Percentiles rank a stretch among this genome's conserved stretches.
These are phyloP conservation scores for Drechslerella coelobrocha DNA, from an alignment of 2,329 filamentous ascomycete species.

Conservation along the genomic window DNA sequence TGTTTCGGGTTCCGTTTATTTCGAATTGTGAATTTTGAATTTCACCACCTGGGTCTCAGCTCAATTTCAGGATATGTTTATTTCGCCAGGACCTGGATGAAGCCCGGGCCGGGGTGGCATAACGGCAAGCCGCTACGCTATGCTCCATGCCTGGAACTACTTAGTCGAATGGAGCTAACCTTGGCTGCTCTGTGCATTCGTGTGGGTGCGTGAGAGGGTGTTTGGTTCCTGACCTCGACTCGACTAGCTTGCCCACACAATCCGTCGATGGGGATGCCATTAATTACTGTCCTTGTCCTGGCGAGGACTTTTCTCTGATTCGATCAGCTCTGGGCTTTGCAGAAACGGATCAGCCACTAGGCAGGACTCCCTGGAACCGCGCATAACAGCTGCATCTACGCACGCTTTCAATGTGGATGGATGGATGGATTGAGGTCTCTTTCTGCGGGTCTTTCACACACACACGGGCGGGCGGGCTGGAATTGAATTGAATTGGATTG, in stretches of 20 bases:
- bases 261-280: not conserved
- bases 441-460: not conserved
- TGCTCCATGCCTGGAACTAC: too few species aligned
- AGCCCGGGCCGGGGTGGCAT: too few species aligned
- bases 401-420: not conserved
- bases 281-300: conserved; percentile 23
- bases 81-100: too few species aligned
- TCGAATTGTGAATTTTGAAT: too few species aligned
- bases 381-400: conserved; percentile 31
- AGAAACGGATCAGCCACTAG: conserved; percentile 45
- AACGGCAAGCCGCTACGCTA: too few species aligned
- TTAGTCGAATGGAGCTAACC: too few species aligned
- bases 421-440: not conserved
- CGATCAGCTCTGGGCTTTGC: conserved; percentile 12
- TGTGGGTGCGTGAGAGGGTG: too few species aligned
- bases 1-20: too few species aligned
- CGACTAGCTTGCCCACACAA: not conserved
- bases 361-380: conserved; percentile 49
- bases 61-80: too few species aligned
- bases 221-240: not conserved
- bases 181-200: too few species aligned
- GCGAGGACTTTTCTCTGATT: conserved; percentile 31
- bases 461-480: not conserved
- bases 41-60: too few species aligned
- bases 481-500: too few species aligned